phyloP scores from a whole-genome alignment of 2,329 filamentous ascomycete species.

The Alternaria brassicae region DNA sequence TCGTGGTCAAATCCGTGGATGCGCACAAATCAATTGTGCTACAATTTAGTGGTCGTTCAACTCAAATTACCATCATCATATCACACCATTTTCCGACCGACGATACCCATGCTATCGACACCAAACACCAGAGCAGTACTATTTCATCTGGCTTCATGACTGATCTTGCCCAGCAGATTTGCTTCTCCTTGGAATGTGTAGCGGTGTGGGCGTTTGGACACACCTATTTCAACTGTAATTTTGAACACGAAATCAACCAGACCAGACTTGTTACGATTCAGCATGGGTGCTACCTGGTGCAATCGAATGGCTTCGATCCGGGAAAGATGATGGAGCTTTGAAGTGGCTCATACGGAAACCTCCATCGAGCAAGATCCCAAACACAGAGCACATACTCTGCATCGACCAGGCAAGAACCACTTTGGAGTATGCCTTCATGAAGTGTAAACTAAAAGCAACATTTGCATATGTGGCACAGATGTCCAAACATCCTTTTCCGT shows the following conservation, averaged over 20 bases:
- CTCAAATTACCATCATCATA: constrained; percentile 48
- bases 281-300: constrained; percentile 46
- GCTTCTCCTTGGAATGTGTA: constrained; percentile 47
- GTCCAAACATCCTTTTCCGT: not conserved
- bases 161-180: constrained; percentile 48
- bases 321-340: too few species aligned
- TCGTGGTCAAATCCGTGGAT: too few species aligned
- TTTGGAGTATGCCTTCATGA: not conserved
- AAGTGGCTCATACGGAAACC: too few species aligned
- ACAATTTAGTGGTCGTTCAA: too few species aligned
- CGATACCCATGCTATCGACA: constrained; percentile 46
- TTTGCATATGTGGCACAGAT: not conserved
- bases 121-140: constrained; percentile 36
- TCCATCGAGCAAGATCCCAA: too few species aligned
- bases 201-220: constrained; percentile 59
- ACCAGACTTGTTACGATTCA: constrained; percentile 52
- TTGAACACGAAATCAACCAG: constrained; percentile 7
- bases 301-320: constrained; percentile 7
- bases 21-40: too few species aligned
- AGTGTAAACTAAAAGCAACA: not conserved
- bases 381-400: too few species aligned
- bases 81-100: constrained; percentile 55
- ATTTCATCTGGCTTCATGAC: constrained; percentile 51
- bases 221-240: constrained; percentile 58
- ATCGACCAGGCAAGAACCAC: not conserved